phyloP scores from a whole-genome alignment of 768 basidiomycete genomes.

The Pulveroboletus frians region DNA sequence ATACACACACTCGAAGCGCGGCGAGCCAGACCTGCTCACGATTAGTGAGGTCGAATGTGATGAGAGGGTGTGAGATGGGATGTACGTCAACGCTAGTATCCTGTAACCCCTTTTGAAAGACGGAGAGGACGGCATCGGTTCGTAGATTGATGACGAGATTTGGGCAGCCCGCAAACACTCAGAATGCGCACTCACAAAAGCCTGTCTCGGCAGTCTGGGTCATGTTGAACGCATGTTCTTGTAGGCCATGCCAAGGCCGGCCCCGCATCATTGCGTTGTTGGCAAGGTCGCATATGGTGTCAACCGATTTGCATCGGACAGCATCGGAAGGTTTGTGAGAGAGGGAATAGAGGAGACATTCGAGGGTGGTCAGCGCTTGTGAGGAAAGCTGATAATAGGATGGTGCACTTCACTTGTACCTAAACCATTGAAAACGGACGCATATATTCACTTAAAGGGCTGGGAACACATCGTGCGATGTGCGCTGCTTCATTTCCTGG shows the following conservation, averaged over 20 bases:
- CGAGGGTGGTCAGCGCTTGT: conserved; percentile 60
- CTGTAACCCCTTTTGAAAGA: conserved; percentile 64
- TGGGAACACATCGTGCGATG: too few species aligned
- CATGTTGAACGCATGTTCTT: conserved; percentile 68
- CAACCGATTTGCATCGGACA: conserved; percentile 69
- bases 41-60: background rate
- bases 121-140: conserved; percentile 59
- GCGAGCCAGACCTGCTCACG: conserved; percentile 60
- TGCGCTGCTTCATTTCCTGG: too few species aligned
- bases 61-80: conserved; percentile 15
- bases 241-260: conserved; percentile 77
- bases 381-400: conserved; percentile 75
- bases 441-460: too few species aligned
- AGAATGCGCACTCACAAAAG: conserved; percentile 58
- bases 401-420: too few species aligned
- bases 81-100: conserved; percentile 61
- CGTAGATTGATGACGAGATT: conserved; percentile 75
- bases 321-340: conserved; percentile 50
- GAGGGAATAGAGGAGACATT: conserved; percentile 65
- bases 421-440: too few species aligned
- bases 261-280: conserved; percentile 71
- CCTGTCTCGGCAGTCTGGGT: conserved; percentile 31
- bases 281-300: conserved; percentile 72
- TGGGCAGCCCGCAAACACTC: conserved; percentile 68
- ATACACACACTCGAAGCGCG: conserved; percentile 62